These are phyloP conservation scores for Halophytophthora batemanensis DNA, from an alignment of 352 stramenopile species.

Conservation along the genomic window DNA sequence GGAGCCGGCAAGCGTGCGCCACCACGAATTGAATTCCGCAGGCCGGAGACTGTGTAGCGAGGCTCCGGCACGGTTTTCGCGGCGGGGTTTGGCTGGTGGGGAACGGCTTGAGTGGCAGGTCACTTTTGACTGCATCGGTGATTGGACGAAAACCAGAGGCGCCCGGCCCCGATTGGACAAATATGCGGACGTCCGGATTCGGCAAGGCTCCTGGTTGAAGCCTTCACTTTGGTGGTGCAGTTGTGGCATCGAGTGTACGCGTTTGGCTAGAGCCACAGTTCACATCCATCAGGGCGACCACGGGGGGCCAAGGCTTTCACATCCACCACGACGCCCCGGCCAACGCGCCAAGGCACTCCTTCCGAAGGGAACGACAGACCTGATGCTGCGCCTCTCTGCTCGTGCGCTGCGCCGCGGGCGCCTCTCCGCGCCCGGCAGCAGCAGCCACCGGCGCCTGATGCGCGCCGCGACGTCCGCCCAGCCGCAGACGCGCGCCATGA, in stretches of 20 bases:
- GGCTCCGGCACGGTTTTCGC: slow-evolving; percentile 12
- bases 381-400: slow-evolving; percentile 33
- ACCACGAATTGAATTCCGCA: slow-evolving; percentile 11
- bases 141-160: slow-evolving; percentile 23
- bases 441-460: slow-evolving; percentile 2
- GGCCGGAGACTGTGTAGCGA: slow-evolving; percentile 2
- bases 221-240: no score
- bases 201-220: no score
- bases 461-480: slow-evolving; percentile 3
- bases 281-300: background rate
- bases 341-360: background rate
- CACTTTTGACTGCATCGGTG: background rate
- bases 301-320: slow-evolving; percentile 13
- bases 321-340: slow-evolving; percentile 11
- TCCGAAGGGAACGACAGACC: background rate
- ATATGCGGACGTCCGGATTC: background rate
- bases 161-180: background rate
- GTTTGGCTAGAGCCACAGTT: no score
- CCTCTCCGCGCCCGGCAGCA: slow-evolving; percentile 10
- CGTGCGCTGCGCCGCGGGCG: slow-evolving; percentile 21
- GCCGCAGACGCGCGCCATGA: slow-evolving; percentile 49
- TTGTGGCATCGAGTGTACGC: no score
- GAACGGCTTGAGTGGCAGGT: slow-evolving; percentile 6
- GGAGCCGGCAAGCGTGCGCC: background rate
- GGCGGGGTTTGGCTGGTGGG: slow-evolving; percentile 35